Percentiles rank a stretch among this genome's conserved stretches.
Evolutionary conservation across 176 grass and related monocot genomes (phyloP).

Genomic region (Carex myosuroides): DNA sequence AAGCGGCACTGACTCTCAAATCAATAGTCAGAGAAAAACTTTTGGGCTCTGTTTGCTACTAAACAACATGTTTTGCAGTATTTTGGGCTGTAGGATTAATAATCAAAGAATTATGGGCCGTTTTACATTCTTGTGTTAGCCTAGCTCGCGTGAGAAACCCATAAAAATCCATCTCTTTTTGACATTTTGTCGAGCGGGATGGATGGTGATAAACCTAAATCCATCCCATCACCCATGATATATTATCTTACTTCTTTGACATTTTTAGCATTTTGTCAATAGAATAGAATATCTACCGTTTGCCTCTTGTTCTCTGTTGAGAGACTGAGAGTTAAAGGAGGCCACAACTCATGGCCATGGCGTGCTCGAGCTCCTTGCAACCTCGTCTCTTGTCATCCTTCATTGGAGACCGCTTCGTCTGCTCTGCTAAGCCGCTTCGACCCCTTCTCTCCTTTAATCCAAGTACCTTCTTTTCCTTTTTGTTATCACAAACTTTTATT

Average conservation of each 20-base stretch:
- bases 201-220: background rate
- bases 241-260: background rate
- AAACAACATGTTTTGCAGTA: background rate
- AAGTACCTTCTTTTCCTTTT: background rate
- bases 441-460: background rate
- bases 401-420: slow-evolving; percentile 49
- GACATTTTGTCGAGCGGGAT: background rate
- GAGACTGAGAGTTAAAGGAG: background rate
- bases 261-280: background rate
- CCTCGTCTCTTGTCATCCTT: slow-evolving; percentile 65
- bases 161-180: background rate
- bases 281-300: background rate
- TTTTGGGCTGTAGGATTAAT: background rate
- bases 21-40: too few relatives aligned
- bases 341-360: slow-evolving; percentile 34
- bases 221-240: background rate
- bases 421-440: slow-evolving; percentile 34
- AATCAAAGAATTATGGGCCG: background rate
- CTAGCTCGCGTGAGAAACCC: background rate
- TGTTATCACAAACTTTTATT: background rate
- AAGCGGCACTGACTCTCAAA: too few relatives aligned
- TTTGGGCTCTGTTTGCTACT: too few relatives aligned
- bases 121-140: background rate
- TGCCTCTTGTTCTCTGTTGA: background rate
- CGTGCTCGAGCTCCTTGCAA: slow-evolving; percentile 36